These are phyloP conservation scores for Picochlorum sp. DNA, from an alignment of 139 green algal genomes.

Conservation along the genomic window DNA sequence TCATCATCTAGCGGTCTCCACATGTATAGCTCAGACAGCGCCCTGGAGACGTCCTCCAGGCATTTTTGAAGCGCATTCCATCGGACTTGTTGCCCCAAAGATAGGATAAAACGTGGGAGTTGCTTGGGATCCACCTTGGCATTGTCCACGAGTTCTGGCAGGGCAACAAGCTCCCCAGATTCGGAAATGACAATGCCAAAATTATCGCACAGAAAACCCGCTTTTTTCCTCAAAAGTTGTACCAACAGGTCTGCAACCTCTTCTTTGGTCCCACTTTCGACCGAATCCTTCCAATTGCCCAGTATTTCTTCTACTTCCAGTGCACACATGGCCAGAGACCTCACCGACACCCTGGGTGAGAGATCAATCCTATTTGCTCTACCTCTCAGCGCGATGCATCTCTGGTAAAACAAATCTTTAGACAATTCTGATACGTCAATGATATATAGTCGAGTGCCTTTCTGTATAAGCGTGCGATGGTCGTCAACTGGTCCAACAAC, in stretches of 20 bases:
- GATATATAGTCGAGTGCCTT: constrained; percentile 76
- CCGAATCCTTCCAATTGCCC: constrained; percentile 47
- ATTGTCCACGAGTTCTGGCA: constrained; percentile 63
- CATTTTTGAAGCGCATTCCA: constrained; percentile 55
- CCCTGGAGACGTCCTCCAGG: constrained; percentile 42
- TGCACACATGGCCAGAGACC: constrained; percentile 51
- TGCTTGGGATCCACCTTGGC: constrained; percentile 21
- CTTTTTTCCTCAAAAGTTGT: constrained; percentile 51
- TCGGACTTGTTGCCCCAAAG: constrained; percentile 60
- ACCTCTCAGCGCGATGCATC: constrained; percentile 50
- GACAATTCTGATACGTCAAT: constrained; percentile 51
- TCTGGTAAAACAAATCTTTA: constrained; percentile 83
- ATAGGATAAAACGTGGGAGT: constrained; percentile 62
- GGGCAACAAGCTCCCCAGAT: constrained; percentile 28
- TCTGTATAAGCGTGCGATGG: constrained; percentile 61
- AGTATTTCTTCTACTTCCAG: constrained; percentile 52
- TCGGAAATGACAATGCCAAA: constrained; percentile 48
- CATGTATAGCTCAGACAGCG: constrained; percentile 52
- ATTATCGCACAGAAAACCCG: constrained; percentile 55
- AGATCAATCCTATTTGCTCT: constrained; percentile 36
- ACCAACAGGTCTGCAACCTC: constrained; percentile 55
- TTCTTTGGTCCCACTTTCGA: constrained; percentile 35
- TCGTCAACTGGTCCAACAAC: constrained; percentile 79
- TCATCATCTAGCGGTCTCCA: constrained; percentile 17
- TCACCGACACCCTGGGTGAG: constrained; percentile 29